Percentiles rank a stretch among this genome's conserved stretches.
phyloP scores from a whole-genome alignment of 2,329 filamentous ascomycete genomes.

The Trichoderma atroviride region DNA sequence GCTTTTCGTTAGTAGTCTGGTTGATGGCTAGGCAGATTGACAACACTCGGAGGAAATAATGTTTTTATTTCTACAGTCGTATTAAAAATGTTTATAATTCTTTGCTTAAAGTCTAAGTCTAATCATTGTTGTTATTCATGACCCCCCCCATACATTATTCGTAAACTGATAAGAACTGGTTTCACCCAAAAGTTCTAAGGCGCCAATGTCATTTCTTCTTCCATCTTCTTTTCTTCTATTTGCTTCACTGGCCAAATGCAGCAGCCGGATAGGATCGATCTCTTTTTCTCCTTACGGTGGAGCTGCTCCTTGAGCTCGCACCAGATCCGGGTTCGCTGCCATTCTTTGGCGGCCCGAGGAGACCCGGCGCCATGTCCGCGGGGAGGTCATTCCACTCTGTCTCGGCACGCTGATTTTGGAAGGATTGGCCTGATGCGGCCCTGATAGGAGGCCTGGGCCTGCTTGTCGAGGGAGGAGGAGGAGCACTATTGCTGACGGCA shows the following conservation, averaged over 20 bases:
- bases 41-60: neutral
- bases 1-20: neutral
- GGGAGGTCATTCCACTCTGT: constrained; percentile 70
- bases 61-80: neutral
- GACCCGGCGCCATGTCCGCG: constrained; percentile 55
- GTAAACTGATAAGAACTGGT: neutral
- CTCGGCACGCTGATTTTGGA: constrained; percentile 60
- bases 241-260: constrained; percentile 54
- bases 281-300: constrained; percentile 57
- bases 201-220: neutral
- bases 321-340: constrained; percentile 42
- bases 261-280: constrained; percentile 65
- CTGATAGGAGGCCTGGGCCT: constrained; percentile 33
- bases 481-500: constrained; percentile 15
- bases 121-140: neutral
- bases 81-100: neutral
- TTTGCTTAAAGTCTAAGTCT: neutral
- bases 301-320: constrained; percentile 60
- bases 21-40: neutral
- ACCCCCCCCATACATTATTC: neutral
- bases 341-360: constrained; percentile 36
- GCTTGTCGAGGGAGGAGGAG: neutral
- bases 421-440: constrained; percentile 48
- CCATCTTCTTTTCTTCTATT: neutral
- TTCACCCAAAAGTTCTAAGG: neutral